Evolutionary conservation across 371 early-diverging fungal genomes (phyloP).

Genomic region (Coemansia sp.): DNA sequence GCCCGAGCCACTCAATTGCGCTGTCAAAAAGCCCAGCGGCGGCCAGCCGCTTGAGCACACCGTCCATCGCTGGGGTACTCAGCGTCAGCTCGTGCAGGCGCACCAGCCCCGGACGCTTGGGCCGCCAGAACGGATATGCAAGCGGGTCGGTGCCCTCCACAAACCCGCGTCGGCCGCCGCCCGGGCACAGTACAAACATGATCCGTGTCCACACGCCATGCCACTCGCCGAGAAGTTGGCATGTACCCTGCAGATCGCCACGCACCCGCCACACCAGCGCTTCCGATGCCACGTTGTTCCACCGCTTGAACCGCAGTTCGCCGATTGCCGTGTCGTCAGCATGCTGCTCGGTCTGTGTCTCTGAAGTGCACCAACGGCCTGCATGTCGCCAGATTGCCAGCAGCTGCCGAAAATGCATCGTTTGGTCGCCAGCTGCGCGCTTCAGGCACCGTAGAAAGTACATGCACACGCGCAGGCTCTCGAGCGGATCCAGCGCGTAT

Average conservation of each 20-base stretch:
- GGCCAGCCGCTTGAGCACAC: constrained; percentile 14
- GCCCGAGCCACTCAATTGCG: constrained; percentile 31
- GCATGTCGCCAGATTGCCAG: constrained; percentile 22
- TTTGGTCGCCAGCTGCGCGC: background rate
- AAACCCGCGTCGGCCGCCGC: constrained; percentile 21
- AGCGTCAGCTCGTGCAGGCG: constrained; percentile 45
- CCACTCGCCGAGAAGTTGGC: constrained; percentile 31
- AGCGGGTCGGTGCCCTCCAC: constrained; percentile 10
- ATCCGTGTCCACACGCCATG: constrained; percentile 26
- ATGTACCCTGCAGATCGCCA: constrained; percentile 14
- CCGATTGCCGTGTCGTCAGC: constrained; percentile 1
- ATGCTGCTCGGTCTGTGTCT: background rate
- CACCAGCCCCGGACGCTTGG: constrained; percentile 23
- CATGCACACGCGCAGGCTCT: constrained; percentile 34
- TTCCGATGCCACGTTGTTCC: constrained; percentile 44
- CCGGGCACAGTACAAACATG: constrained; percentile 32
- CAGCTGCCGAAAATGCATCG: constrained; percentile 8
- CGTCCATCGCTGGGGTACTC: constrained; percentile 16
- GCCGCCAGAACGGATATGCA: constrained; percentile 35
- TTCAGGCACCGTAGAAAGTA: constrained; percentile 23
- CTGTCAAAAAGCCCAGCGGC: constrained; percentile 3
- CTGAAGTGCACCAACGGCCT: constrained; percentile 15
- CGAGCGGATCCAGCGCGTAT: constrained; percentile 23
- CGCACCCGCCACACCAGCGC: constrained; percentile 7
- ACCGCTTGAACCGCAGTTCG: constrained; percentile 45